These are phyloP conservation scores for Rhypophila decipiens DNA, from an alignment of 495 filamentous ascomycete genomes.

Conservation along the genomic window DNA sequence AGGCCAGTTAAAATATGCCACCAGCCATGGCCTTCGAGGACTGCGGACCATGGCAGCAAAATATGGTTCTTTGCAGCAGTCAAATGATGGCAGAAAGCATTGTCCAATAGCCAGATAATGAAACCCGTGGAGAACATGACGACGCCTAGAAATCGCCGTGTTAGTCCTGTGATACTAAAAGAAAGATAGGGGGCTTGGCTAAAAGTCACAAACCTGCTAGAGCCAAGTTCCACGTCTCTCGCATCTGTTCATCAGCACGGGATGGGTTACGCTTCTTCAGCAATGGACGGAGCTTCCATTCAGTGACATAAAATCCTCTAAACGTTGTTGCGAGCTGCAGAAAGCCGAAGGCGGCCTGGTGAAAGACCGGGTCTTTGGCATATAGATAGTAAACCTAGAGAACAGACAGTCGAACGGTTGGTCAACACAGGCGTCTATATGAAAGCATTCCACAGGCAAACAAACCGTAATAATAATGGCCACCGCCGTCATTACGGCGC, in stretches of 20 bases:
- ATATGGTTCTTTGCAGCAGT: conserved; percentile 63
- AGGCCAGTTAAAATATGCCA: conserved; percentile 62
- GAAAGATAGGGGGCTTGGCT: not conserved
- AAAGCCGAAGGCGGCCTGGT: conserved; percentile 80
- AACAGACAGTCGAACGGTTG: no score
- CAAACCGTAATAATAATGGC: conserved; percentile 71
- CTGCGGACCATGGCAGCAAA: conserved; percentile 81
- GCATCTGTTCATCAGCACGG: conserved; percentile 69
- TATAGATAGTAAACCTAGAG: conserved; percentile 76
- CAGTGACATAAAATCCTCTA: conserved; percentile 88
- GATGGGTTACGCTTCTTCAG: conserved; percentile 35
- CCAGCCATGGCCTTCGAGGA: conserved; percentile 95
- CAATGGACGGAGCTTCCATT: conserved; percentile 61
- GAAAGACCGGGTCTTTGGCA: conserved; percentile 86
- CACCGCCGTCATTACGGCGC: conserved; percentile 51
- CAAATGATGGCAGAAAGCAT: conserved; percentile 67
- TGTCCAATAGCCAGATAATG: conserved; percentile 83
- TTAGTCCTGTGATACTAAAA: not conserved
- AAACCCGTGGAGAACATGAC: conserved; percentile 78
- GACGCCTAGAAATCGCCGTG: conserved; percentile 42
- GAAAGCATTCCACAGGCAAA: no score
- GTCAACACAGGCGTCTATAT: no score
- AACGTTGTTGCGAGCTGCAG: conserved; percentile 74
- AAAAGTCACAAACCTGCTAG: conserved; percentile 26
- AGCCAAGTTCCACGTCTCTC: conserved; percentile 57